These are phyloP conservation scores for Rubroboletus satanas DNA, from an alignment of 768 basidiomycete genomes.

Conservation along the genomic window DNA sequence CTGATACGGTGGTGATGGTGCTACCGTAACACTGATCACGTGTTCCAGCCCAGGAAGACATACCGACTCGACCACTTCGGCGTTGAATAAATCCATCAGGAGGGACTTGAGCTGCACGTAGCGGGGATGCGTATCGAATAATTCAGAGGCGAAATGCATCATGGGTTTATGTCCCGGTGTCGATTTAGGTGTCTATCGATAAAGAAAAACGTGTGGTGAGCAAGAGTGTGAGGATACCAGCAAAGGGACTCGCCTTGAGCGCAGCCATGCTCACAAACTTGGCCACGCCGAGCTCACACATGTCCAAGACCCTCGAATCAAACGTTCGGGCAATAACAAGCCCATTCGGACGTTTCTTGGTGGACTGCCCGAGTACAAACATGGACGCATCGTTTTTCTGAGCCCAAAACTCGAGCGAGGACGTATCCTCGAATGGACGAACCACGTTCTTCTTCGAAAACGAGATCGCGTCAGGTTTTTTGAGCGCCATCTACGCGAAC, in stretches of 20 bases:
- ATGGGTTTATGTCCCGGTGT: slow-evolving; percentile 87
- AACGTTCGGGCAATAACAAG: slow-evolving; percentile 85
- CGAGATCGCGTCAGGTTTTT: slow-evolving; percentile 84
- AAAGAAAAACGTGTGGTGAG: background rate
- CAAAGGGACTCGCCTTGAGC: slow-evolving; percentile 61
- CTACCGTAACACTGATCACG: slow-evolving; percentile 78
- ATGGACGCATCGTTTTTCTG: slow-evolving; percentile 91
- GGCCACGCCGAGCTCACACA: slow-evolving; percentile 92
- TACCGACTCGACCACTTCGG: slow-evolving; percentile 78
- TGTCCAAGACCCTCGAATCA: slow-evolving; percentile 82
- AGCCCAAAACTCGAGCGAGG: slow-evolving; percentile 89
- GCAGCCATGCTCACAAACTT: slow-evolving; percentile 72
- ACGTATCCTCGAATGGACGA: slow-evolving; percentile 81
- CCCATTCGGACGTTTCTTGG: slow-evolving; percentile 90
- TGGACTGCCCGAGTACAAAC: slow-evolving; percentile 86
- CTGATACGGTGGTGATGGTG: slow-evolving; percentile 48
- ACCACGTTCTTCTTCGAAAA: slow-evolving; percentile 93
- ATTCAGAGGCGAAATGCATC: slow-evolving; percentile 92
- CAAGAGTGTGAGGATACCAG: background rate
- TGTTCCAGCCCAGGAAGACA: slow-evolving; percentile 82
- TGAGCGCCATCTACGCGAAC: slow-evolving; percentile 75
- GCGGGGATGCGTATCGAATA: slow-evolving; percentile 93
- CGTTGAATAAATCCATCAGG: slow-evolving; percentile 88
- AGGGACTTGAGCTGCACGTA: slow-evolving; percentile 90
- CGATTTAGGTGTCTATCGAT: slow-evolving; percentile 67